These are phyloP conservation scores for Trichosporon sp. DNA, from an alignment of 1,284 basidiomycete species.

Conservation along the genomic window DNA sequence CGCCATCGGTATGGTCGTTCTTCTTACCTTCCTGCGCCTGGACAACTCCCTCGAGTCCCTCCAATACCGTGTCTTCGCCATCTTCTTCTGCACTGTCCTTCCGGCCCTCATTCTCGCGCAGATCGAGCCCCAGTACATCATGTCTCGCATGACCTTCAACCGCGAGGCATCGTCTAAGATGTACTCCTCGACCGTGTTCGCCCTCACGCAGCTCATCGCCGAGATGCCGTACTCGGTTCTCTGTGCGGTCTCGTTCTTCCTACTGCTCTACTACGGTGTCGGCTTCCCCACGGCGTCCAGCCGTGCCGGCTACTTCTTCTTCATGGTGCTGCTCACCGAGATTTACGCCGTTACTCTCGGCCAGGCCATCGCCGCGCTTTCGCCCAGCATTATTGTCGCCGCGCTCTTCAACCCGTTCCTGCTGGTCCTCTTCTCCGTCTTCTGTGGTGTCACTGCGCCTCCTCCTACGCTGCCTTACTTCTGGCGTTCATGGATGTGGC, in stretches of 20 bases:
- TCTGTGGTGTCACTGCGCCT: conserved; percentile 78
- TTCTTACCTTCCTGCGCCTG: conserved; percentile 77
- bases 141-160: conserved; percentile 57
- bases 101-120: conserved; percentile 43
- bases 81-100: conserved; percentile 47
- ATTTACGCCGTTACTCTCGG: conserved; percentile 72
- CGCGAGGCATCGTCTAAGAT: conserved; percentile 56
- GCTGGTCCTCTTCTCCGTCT: conserved; percentile 60
- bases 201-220: conserved; percentile 71
- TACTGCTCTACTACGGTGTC: conserved; percentile 49
- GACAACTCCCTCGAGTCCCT: conserved; percentile 62
- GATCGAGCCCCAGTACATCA: conserved; percentile 80
- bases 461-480: conserved; percentile 56
- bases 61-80: conserved; percentile 72
- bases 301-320: conserved; percentile 39
- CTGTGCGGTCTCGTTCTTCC: conserved; percentile 70
- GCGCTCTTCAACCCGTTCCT: conserved; percentile 76
- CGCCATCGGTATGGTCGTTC: conserved; percentile 71
- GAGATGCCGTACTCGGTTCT: conserved; percentile 61
- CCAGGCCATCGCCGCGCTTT: conserved; percentile 63
- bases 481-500: conserved; percentile 59
- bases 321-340: conserved; percentile 70
- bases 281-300: conserved; percentile 32
- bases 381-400: conserved; percentile 58
- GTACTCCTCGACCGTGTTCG: conserved; percentile 58